Base-by-base conservation (phyloP, 192 early-diverging fungal species). In the Rhizophlyctis rosea region DNA sequence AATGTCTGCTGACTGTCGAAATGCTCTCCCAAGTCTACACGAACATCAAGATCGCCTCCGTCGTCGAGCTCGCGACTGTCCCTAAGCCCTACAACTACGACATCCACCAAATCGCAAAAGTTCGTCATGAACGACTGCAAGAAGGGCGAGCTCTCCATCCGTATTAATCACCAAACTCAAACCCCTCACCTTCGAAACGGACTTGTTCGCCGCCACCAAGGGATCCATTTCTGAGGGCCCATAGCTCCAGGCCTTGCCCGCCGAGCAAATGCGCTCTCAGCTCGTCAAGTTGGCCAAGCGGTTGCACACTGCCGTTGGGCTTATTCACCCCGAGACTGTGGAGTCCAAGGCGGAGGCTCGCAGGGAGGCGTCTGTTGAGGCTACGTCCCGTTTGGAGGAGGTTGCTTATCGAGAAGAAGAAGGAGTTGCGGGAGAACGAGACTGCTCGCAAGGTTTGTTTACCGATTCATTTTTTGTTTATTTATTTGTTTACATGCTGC, bases 61-160 rank as follows among this genome's bases (percentile, higher is more conserved):
- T 99, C 47, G 81, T 95, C 34, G 76, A 90, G 29, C 80, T 99
- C 35, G 90, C 92, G 23, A 80, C 86, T 28, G 95, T 99, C 86
- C 88, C 91, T 16, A 82, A 80, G 28, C 90, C 88, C 16, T 91
- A 89, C 81, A 86, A 83, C 76, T 91, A 90, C 73, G 88, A 87
- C 55, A 83, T 91, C 7, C 84, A 90, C 31, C 83, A 81, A 5
- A 94, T 99, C 64, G 97, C n/a, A 99, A 81, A 92, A 94, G 71
- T 96, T 99, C 74, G 92, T 99, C 62, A 95, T 98, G 92, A 89
- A 94, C 76, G 97, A 95, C 34, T 92, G 90, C 71, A 88, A 94
- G 50, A 93, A 91, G 72, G 94, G 94, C 30, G 97, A 99, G 72
- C 83, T 99, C 65, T 84, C 84, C 54, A 95, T 99, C 65, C 89